A percentile compares a stretch with the other conserved stretches of the same genome.
phyloP scores from a whole-genome alignment of 2,329 filamentous ascomycete genomes.

The Trichoderma sp. region DNA sequence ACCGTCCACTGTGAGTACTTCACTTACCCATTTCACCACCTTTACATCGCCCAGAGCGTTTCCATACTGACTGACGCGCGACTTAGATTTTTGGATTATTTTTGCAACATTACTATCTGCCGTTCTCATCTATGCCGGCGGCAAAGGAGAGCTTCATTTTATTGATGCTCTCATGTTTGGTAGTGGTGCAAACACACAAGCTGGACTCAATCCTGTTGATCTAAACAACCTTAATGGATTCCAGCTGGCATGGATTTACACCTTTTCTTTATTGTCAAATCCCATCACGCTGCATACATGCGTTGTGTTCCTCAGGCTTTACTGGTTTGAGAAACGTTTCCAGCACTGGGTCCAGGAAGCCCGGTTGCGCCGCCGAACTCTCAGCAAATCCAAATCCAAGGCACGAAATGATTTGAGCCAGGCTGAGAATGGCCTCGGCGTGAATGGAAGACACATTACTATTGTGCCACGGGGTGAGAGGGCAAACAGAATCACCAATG shows the following conservation, averaged over 20 bases:
- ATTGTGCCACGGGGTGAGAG: slow-evolving; percentile 60
- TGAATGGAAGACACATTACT: slow-evolving; percentile 64
- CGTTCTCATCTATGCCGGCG: slow-evolving; percentile 67
- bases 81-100: slow-evolving; percentile 75
- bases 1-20: slow-evolving; percentile 67
- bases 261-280: slow-evolving; percentile 71
- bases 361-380: slow-evolving; percentile 60
- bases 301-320: slow-evolving; percentile 88
- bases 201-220: slow-evolving; percentile 80
- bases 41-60: not conserved
- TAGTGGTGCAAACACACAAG: slow-evolving; percentile 85
- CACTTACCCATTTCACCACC: not conserved
- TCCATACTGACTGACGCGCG: slow-evolving; percentile 24
- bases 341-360: slow-evolving; percentile 77
- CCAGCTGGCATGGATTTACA: slow-evolving; percentile 70
- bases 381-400: slow-evolving; percentile 60
- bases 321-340: slow-evolving; percentile 98
- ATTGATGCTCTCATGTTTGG: slow-evolving; percentile 88
- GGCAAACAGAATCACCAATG: slow-evolving; percentile 58
- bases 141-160: slow-evolving; percentile 62
- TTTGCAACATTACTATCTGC: slow-evolving; percentile 70
- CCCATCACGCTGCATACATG: slow-evolving; percentile 81
- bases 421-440: slow-evolving; percentile 65
- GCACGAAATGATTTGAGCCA: slow-evolving; percentile 43
- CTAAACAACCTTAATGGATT: slow-evolving; percentile 67